Percentiles rank a stretch among this genome's conserved stretches.
These are phyloP conservation scores for Coemansia sp. DNA, from an alignment of 192 early-diverging fungal species.

Conservation along the genomic window DNA sequence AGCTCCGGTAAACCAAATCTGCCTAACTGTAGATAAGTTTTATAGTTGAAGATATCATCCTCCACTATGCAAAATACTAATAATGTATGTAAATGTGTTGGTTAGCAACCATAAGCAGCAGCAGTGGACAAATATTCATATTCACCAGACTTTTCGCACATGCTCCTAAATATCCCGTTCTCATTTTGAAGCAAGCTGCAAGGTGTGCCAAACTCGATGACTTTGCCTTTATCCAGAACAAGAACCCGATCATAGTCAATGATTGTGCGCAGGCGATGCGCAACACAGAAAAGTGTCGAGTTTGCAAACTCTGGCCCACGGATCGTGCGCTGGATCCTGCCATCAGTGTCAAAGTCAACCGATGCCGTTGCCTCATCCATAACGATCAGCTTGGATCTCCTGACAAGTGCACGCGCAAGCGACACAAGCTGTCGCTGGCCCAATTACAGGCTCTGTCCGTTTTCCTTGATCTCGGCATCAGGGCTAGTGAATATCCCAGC, in stretches of 20 bases:
- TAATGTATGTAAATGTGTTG: too few relatives aligned
- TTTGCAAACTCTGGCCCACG: constrained; percentile 69
- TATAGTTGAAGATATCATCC: too few relatives aligned
- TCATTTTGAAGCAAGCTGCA: constrained; percentile 61
- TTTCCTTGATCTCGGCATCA: constrained; percentile 78
- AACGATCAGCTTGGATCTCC: constrained; percentile 66
- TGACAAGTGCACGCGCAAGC: constrained; percentile 74
- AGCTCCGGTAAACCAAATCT: too few relatives aligned
- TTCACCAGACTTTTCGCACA: constrained; percentile 84
- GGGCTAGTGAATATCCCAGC: constrained; percentile 36
- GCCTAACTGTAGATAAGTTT: too few relatives aligned
- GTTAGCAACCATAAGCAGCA: not conserved
- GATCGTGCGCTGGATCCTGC: constrained; percentile 83
- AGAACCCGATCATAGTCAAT: constrained; percentile 84
- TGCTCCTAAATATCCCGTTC: constrained; percentile 65
- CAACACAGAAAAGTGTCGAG: constrained; percentile 84
- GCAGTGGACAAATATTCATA: constrained; percentile 44
- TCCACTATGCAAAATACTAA: too few relatives aligned
- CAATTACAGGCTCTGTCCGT: constrained; percentile 72
- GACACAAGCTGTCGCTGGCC: constrained; percentile 77
- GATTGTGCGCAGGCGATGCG: constrained; percentile 83
- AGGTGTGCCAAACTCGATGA: constrained; percentile 85
- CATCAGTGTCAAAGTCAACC: constrained; percentile 85
- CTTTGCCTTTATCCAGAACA: constrained; percentile 77
- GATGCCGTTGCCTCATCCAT: constrained; percentile 88